Evolutionary conservation across 192 early-diverging fungal genomes (phyloP).

Genomic region (Geosiphon pyriformis): DNA sequence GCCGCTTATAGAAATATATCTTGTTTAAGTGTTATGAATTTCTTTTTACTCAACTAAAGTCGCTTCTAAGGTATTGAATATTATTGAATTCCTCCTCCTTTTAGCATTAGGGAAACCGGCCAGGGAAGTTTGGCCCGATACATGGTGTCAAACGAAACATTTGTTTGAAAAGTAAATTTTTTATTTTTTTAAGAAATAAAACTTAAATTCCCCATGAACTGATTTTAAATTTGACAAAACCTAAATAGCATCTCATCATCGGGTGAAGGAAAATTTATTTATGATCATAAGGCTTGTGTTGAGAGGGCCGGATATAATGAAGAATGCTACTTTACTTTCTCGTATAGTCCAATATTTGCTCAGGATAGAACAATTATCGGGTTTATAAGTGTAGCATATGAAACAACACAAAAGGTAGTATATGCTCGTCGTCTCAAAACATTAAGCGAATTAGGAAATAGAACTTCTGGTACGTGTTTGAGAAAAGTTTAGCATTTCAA

Average conservation of each 20-base stretch:
- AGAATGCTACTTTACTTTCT: slow-evolving; percentile 33
- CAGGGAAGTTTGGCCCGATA: slow-evolving; percentile 29
- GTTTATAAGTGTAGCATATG: slow-evolving; percentile 24
- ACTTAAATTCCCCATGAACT: no score
- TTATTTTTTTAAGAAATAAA: no score
- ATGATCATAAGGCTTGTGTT: not conserved
- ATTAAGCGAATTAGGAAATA: no score
- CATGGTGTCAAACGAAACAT: slow-evolving; percentile 19
- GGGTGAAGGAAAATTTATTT: slow-evolving; percentile 1
- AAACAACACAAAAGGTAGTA: slow-evolving; percentile 30
- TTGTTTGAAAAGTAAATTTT: slow-evolving; percentile 29
- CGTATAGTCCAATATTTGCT: slow-evolving; percentile 30
- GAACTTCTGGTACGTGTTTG: no score
- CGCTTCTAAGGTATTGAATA: no score
- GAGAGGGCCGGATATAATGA: slow-evolving; percentile 32
- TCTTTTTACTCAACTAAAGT: no score
- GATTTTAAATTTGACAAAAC: no score
- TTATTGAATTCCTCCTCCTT: no score
- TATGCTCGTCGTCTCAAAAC: slow-evolving; percentile 30
- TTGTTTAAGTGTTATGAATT: no score
- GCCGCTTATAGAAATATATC: no score
- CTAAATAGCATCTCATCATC: not conserved
- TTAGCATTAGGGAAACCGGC: slow-evolving; percentile 32
- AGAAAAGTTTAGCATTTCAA: no score
- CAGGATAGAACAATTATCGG: slow-evolving; percentile 27